Base-by-base conservation (phyloP, 192 early-diverging fungal species). In the Coemansia sp. region DNA sequence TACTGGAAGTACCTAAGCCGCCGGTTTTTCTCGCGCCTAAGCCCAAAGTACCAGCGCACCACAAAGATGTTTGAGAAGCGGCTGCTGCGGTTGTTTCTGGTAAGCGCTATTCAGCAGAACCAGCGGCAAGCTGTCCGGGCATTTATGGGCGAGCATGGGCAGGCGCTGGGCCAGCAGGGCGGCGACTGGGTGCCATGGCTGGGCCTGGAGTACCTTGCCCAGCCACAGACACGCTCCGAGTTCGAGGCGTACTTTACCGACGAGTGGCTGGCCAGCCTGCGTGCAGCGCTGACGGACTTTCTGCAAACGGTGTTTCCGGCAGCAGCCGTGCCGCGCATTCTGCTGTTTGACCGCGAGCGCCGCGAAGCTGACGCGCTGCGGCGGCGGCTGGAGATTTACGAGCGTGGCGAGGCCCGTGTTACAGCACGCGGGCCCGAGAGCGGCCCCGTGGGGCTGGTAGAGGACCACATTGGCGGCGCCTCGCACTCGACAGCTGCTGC, bases 161-260 rank as follows among this genome's bases (percentile, higher is more conserved):
- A 37, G 6, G 28, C 45, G 48, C 68, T 78, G 14, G 68, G 68
- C 2, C 68, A 71, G 61, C 75, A 78, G 39, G 68, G 63, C 40
- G 72, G 72, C 44, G 75, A 78, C 54, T 78, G 75, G 75, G 55
- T 78, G n/a, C 75, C 75, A 13, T 78, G 75, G 75, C 68, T 78
- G 11, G 75, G 61, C 5, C 42, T 78, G 6, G 75, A 78, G 59
- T 71, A 78, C 45, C 55, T 78, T 19, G 68, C 70, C 4, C 52
- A 61, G 23, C 75, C 75, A 3, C 46, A 41, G 18, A 33, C 15
- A 6, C 59, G 68, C 33, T 55, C 75, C 7, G 75, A 78, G 65
- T 78, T 78, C 37, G 68, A 71, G 43, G 69, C 65, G 2, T 70
- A 71, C 46, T 78, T 78, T 46, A 61, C 61, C 57, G 61, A 61